Evolutionary conservation across 345 rosid genomes (phyloP).

Genomic region (Boechera stricta): DNA sequence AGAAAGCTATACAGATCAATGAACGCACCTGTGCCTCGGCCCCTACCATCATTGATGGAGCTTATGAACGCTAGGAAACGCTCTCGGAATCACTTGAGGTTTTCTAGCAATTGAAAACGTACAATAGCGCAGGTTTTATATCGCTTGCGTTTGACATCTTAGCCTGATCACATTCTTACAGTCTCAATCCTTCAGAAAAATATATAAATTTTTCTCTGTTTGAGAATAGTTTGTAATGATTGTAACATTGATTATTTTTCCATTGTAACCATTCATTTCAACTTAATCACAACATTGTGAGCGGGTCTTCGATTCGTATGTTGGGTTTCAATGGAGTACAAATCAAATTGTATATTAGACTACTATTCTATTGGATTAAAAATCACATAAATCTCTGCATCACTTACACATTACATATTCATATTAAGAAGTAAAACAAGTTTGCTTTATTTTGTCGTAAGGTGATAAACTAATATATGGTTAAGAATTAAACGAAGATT

Average conservation of each 20-base stretch:
- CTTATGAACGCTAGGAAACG: slow-evolving; percentile 63
- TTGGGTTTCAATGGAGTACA: background rate
- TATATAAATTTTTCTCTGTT: background rate
- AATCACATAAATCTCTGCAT: no score
- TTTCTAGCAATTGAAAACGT: background rate
- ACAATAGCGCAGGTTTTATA: background rate
- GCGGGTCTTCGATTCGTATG: background rate
- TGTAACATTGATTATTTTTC: slow-evolving; percentile 5
- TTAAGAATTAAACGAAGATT: no score
- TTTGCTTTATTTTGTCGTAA: no score
- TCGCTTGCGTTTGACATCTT: background rate
- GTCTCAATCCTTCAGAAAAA: background rate
- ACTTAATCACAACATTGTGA: background rate
- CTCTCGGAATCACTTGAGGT: slow-evolving; percentile 41
- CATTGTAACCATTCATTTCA: slow-evolving; percentile 21
- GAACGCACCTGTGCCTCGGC: slow-evolving; percentile 79
- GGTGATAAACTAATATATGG: no score
- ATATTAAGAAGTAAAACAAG: no score
- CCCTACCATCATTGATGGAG: slow-evolving; percentile 77
- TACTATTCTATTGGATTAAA: no score
- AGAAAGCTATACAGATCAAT: slow-evolving; percentile 71
- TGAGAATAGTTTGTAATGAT: slow-evolving; percentile 19
- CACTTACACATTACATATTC: no score
- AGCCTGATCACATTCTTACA: slow-evolving; percentile 9
- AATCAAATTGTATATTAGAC: no score